Evolutionary conservation across 352 stramenopile species (phyloP).

Genomic region (Phytophthora tubulina): DNA sequence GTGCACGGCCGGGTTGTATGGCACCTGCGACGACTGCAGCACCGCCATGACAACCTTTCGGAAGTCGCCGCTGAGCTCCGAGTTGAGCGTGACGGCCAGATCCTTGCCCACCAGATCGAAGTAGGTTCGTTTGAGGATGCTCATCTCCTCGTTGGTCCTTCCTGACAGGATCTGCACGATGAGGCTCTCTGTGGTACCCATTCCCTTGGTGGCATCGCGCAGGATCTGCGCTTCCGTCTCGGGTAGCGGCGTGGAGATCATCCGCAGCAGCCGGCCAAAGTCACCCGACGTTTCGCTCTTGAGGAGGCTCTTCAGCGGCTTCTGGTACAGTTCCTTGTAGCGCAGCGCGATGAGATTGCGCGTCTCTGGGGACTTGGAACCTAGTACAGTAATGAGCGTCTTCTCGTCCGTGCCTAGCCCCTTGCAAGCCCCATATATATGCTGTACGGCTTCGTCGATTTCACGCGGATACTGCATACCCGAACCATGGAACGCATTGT

Average conservation of each 20-base stretch:
- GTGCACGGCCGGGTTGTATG: conserved; percentile 74
- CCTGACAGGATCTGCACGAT: conserved; percentile 76
- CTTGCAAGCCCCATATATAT: conserved; percentile 76
- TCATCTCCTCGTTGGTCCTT: conserved; percentile 84
- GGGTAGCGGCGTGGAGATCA: conserved; percentile 79
- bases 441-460: conserved; percentile 70
- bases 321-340: conserved; percentile 76
- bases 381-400: conserved; percentile 73
- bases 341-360: conserved; percentile 74
- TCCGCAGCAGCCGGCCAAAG: conserved; percentile 72
- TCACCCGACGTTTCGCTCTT: conserved; percentile 82
- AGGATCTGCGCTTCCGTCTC: conserved; percentile 80
- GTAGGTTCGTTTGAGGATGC: conserved; percentile 84
- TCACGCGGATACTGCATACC: conserved; percentile 54
- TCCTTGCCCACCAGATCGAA: conserved; percentile 77
- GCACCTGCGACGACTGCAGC: conserved; percentile 57
- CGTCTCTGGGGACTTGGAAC: conserved; percentile 72
- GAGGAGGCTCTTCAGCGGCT: conserved; percentile 63
- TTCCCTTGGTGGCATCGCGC: conserved; percentile 72
- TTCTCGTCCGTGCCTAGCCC: conserved; percentile 82
- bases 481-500: conserved; percentile 64
- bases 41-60: conserved; percentile 80
- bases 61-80: conserved; percentile 81
- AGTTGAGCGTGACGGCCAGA: conserved; percentile 67
- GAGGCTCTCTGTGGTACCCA: conserved; percentile 77